Evolutionary conservation across 1,284 basidiomycete species (phyloP), one percentile per base, ranked within the genome.

Genomic region (Apiotrichum mycotoxinovorans): DNA sequence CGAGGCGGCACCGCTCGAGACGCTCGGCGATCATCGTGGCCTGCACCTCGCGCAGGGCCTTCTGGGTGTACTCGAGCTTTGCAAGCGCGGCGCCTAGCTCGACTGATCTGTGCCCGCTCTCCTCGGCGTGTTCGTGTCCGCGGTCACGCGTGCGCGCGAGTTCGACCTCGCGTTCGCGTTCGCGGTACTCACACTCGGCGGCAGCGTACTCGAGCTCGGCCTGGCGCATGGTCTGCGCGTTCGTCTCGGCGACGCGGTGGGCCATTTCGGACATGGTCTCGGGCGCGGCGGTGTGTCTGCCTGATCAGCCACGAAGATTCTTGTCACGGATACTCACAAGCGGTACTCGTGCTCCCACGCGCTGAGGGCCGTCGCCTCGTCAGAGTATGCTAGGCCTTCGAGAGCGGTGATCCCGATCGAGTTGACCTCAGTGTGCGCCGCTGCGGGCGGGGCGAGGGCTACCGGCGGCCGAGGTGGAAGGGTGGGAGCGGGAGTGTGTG

Each of bases 1-100:
- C 70, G 20, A 69, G 56, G 44, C 73, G 64, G 7, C 60, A 63
- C 26, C 71, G 56, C 11, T 64, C 69, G 8, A 75, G 68, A 33
- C 67, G 63, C 54, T 75, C 74, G 11, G 73, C 69, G 22, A 77
- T 74, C 26, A 77, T 58, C 33, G 61, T 66, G 8, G 73, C 74
- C 61, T 77, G 75, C 0, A 77, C 62, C 18, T 60, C 58, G 4
- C 75, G 66, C 9, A 77, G 56, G 49, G 74, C 66, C 26, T 65
- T 60, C 48, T 73, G 65, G 0, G 69, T 66, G 2, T 26, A 26
- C 42, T 69, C 66, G 37, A 74, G 68, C 48, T 64, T 66, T 20
- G 68, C 57, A 11, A 67, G 54, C 2, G 73, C 58, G 5, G 61
- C 55, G 5, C 67, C 62, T 15, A 73, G 51, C 20, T 52, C n/a